Percentiles rank a stretch among this genome's conserved stretches.
These are phyloP conservation scores for Aspergillus japonicus DNA, from an alignment of 2,329 filamentous ascomycete genomes.

Conservation along the genomic window DNA sequence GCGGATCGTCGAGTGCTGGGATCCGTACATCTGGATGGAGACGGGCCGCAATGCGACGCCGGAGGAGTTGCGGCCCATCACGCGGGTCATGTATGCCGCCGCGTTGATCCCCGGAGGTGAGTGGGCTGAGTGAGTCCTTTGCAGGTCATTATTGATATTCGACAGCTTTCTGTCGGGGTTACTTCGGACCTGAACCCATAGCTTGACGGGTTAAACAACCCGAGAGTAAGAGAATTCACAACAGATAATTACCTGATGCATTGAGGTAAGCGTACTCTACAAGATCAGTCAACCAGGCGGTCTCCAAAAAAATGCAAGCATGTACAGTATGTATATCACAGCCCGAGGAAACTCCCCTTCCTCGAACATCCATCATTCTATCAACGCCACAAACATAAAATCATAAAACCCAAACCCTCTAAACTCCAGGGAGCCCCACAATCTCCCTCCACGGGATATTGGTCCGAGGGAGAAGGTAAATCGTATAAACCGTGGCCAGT, in stretches of 20 bases:
- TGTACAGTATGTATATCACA: not conserved
- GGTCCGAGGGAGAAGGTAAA: conserved; percentile 53
- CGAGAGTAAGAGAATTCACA: too few species aligned
- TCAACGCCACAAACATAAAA: conserved; percentile 7
- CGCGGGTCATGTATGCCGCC: conserved; percentile 57
- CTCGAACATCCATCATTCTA: not conserved
- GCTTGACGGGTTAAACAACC: not conserved
- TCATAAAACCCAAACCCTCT: conserved; percentile 9
- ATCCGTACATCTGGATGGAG: conserved; percentile 39
- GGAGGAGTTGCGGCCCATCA: conserved; percentile 54
- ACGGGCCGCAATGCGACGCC: conserved; percentile 28
- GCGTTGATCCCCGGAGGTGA: conserved; percentile 57
- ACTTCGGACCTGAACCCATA: conserved; percentile 36
- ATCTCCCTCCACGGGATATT: conserved; percentile 45
- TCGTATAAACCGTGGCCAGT: conserved; percentile 48
- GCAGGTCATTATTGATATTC: not conserved
- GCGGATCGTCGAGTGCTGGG: conserved; percentile 39
- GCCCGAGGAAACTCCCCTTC: not conserved
- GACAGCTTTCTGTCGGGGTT: conserved; percentile 36
- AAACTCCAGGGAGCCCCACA: conserved; percentile 46
- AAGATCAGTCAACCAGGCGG: not conserved
- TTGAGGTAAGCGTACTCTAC: too few species aligned
- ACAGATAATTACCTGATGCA: too few species aligned
- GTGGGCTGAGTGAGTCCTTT: conserved; percentile 20
- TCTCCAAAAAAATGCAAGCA: not conserved